A percentile compares a stretch with the other conserved stretches of the same genome.
Evolutionary conservation across 225 moss, liverwort and hornwort genomes (phyloP).

Genomic region (Pleurozium schreberi): DNA sequence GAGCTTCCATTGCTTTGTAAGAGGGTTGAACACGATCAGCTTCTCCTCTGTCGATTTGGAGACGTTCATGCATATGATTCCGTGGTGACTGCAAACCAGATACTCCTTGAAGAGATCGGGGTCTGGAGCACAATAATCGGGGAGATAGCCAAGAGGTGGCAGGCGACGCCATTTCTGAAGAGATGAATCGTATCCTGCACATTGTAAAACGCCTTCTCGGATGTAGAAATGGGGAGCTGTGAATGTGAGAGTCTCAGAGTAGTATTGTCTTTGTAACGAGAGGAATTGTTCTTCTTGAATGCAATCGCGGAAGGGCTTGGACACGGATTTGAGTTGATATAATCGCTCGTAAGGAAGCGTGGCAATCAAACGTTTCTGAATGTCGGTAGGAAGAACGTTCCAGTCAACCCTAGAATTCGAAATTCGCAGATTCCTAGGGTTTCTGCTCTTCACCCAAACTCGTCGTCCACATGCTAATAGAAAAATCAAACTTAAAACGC

Average conservation of each 20-base stretch:
- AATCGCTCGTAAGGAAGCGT: neutral
- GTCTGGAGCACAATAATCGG: neutral
- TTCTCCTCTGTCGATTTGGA: slow-evolving; percentile 6
- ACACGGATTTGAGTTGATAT: neutral
- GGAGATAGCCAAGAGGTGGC: neutral
- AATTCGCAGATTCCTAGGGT: neutral
- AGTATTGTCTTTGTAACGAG: neutral
- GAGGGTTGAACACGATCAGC: slow-evolving; percentile 11
- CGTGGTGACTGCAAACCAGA: neutral
- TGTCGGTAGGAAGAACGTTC: neutral
- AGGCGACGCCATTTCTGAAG: slow-evolving; percentile 3
- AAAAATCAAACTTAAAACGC: neutral
- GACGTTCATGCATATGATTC: slow-evolving; percentile 7
- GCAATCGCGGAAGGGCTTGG: neutral
- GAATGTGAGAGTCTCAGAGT: neutral
- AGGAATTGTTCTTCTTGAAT: neutral
- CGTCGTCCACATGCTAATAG: neutral
- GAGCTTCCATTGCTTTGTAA: neutral
- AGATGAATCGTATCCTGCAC: neutral
- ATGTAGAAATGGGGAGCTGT: neutral
- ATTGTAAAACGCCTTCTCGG: neutral
- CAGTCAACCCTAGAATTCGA: neutral
- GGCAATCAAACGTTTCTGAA: neutral
- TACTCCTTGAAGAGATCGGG: slow-evolving; percentile 11
- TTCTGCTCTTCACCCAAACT: neutral